Evolutionary conservation across 164 flowering plant species (phyloP).

Genomic region (Echeveria elegans): DNA sequence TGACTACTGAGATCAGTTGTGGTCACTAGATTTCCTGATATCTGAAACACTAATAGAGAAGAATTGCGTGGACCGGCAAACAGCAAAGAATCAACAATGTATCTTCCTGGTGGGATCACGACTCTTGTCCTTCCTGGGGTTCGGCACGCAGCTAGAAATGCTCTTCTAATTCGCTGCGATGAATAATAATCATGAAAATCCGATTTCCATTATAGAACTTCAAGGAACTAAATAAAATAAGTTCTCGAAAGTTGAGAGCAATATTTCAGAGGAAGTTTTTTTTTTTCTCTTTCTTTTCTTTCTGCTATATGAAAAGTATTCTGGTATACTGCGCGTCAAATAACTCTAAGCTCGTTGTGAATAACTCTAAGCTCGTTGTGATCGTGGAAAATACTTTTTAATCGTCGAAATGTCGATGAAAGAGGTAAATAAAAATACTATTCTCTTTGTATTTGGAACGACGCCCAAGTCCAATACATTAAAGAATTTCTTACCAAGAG

Average conservation of each 20-base stretch:
- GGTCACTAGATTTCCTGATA: constrained; percentile 30
- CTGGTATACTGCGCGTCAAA: no score
- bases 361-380: no score
- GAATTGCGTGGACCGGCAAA: constrained; percentile 46
- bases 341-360: no score
- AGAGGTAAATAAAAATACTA: neutral
- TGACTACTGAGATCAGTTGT: constrained; percentile 19
- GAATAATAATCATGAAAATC: neutral
- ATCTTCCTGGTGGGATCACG: constrained; percentile 36
- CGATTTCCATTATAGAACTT: no score
- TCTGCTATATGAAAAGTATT: no score
- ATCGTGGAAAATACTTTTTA: no score
- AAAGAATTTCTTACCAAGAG: constrained; percentile 21
- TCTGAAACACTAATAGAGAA: constrained; percentile 24
- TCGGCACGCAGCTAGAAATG: constrained; percentile 46
- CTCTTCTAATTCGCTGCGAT: constrained; percentile 32
- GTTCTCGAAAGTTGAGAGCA: no score
- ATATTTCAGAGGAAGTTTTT: no score
- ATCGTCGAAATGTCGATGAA: neutral
- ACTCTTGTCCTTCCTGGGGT: constrained; percentile 23
- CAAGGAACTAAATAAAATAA: no score
- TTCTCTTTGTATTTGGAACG: constrained; percentile 13
- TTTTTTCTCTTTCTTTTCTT: no score
- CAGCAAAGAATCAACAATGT: constrained; percentile 14
- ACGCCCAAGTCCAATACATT: constrained; percentile 31